phyloP scores from a whole-genome alignment of 257 asterid genomes.

The Salvia rosmarinus region DNA sequence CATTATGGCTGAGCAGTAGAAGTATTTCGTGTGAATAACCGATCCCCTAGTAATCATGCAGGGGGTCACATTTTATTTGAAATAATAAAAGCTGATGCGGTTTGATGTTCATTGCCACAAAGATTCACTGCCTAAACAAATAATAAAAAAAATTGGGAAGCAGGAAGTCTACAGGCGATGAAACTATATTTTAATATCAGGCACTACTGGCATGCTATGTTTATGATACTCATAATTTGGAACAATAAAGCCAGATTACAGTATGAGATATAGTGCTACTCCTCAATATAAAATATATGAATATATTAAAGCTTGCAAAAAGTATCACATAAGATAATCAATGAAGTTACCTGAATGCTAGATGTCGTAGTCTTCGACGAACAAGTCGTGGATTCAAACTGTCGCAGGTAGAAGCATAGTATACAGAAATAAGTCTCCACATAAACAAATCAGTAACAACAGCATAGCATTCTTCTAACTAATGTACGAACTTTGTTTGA shows the following conservation, averaged over 20 bases:
- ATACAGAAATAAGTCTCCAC: not conserved
- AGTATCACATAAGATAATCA: slow-evolving; percentile 8
- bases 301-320: not conserved
- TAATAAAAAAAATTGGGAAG: not conserved
- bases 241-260: slow-evolving; percentile 4
- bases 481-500: not conserved
- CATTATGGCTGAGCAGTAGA: slow-evolving; percentile 76
- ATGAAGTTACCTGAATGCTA: slow-evolving; percentile 74
- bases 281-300: not conserved
- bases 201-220: not conserved
- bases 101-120: not conserved
- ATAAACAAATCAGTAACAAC: slow-evolving; percentile 12
- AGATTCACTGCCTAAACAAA: slow-evolving; percentile 3
- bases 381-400: slow-evolving; percentile 86
- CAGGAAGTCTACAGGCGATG: not conserved
- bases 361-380: slow-evolving; percentile 85
- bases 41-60: slow-evolving; percentile 68
- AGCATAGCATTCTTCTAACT: slow-evolving; percentile 12
- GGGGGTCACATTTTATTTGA: slow-evolving; percentile 23
- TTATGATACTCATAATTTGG: not conserved
- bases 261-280: not conserved
- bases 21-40: slow-evolving; percentile 77
- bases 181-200: not conserved
- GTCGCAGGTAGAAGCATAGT: slow-evolving; percentile 36
- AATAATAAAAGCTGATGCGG: not conserved